Conservation (phyloP, 371 early-diverging fungal species). For the Mortierella sp. region DNA sequence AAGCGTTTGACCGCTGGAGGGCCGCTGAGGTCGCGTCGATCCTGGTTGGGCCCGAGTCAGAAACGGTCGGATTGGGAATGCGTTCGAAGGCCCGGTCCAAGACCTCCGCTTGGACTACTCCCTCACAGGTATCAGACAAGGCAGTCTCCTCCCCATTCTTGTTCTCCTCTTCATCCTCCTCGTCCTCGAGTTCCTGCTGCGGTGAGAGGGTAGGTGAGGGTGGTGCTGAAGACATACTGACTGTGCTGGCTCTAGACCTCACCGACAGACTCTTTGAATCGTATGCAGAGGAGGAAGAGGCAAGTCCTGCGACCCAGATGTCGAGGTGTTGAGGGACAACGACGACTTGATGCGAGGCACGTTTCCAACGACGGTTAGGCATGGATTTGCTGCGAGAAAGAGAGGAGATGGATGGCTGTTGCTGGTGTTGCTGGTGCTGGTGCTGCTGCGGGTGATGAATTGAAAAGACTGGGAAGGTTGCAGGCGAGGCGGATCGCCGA, state of each 20-base stretch:
- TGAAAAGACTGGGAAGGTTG: slow-evolving; percentile 20
- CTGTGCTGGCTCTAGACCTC: neutral
- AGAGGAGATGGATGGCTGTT: neutral
- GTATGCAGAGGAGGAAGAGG: neutral
- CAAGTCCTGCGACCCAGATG: neutral
- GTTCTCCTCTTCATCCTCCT: neutral
- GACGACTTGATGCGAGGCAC: slow-evolving; percentile 13
- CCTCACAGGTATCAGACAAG: slow-evolving; percentile 9
- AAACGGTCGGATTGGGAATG: slow-evolving; percentile 4
- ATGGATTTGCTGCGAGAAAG: slow-evolving; percentile 38
- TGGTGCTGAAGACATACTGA: neutral
- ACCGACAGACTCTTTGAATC: neutral
- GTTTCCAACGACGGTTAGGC: slow-evolving; percentile 33
- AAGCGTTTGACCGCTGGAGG: neutral
- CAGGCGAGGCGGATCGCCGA: slow-evolving; percentile 30
- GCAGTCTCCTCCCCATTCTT: neutral
- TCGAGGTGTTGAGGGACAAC: slow-evolving; percentile 5
- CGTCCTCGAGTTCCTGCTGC: neutral
- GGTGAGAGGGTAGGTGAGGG: neutral
- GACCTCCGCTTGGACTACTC: neutral
- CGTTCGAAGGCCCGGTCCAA: slow-evolving; percentile 12
- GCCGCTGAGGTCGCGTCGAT: slow-evolving; percentile 1
- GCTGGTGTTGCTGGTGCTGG: neutral
- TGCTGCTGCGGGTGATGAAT: slow-evolving; percentile 16
- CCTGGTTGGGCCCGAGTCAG: slow-evolving; percentile 8